Percentiles rank a stretch among this genome's conserved stretches.
phyloP scores from a whole-genome alignment of 805 yeast species.

The Candida glaebosa region DNA sequence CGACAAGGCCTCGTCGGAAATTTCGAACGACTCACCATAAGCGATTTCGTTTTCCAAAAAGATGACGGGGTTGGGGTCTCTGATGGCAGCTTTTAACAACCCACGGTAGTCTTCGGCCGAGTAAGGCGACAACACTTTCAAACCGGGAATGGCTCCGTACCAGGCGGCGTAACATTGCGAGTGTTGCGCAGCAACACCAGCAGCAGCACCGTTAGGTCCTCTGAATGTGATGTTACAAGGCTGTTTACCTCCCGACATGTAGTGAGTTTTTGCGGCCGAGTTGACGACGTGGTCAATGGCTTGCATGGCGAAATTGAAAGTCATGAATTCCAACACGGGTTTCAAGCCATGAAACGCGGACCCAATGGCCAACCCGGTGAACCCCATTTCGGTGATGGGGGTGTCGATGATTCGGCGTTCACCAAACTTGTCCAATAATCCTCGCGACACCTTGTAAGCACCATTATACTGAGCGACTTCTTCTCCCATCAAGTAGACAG shows the following conservation, averaged over 20 bases:
- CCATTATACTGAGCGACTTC: slow-evolving; percentile 99
- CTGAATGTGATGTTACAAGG: slow-evolving; percentile 96
- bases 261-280: slow-evolving; percentile 97
- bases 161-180: slow-evolving; percentile 97
- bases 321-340: slow-evolving; percentile 98
- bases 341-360: slow-evolving; percentile 94
- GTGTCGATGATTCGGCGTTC: slow-evolving; percentile 92
- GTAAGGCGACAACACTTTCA: slow-evolving; percentile 94
- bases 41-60: slow-evolving; percentile 94
- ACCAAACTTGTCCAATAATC: slow-evolving; percentile 91
- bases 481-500: slow-evolving; percentile 95
- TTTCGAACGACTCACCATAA: slow-evolving; percentile 88
- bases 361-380: slow-evolving; percentile 92
- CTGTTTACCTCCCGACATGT: slow-evolving; percentile 99
- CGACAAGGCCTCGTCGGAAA: slow-evolving; percentile 83
- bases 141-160: slow-evolving; percentile 98
- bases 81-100: slow-evolving; percentile 89
- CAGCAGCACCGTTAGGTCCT: slow-evolving; percentile 99
- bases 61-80: slow-evolving; percentile 98
- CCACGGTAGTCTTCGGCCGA: slow-evolving; percentile 96
- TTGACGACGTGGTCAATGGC: slow-evolving; percentile 97
- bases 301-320: slow-evolving; percentile 99
- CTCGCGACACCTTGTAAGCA: slow-evolving; percentile 96
- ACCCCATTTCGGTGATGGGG: slow-evolving; percentile 99
- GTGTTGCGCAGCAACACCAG: slow-evolving; percentile 99